Percentiles rank a stretch among this genome's conserved stretches.
Conservation (phyloP, 306 rosid genomes). For the Vigna angularis region DNA sequence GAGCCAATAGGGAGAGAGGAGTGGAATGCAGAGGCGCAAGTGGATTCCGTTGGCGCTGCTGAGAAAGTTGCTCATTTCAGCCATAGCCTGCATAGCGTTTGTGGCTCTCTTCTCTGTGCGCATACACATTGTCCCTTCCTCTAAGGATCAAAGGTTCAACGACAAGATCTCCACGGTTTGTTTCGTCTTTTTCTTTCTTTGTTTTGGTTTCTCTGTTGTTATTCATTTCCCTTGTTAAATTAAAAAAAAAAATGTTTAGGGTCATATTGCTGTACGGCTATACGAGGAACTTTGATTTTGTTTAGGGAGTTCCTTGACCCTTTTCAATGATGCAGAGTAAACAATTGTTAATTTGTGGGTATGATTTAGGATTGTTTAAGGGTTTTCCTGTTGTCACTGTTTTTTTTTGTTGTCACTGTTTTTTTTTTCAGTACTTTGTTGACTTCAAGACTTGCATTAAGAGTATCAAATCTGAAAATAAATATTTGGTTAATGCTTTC, state of each 20-base stretch:
- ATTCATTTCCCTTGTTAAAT: constrained; percentile 6
- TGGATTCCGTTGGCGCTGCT: constrained; percentile 57
- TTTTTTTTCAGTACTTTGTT: constrained; percentile 35
- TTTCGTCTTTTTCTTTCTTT: neutral
- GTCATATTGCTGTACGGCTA: neutral
- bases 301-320: constrained; percentile 21
- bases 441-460: constrained; percentile 39
- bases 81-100: constrained; percentile 70
- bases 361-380: constrained; percentile 19
- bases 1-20: neutral
- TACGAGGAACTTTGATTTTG: constrained; percentile 9
- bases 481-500: constrained; percentile 14
- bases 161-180: constrained; percentile 79
- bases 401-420: neutral
- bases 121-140: constrained; percentile 73
- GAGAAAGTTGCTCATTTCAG: constrained; percentile 75
- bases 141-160: constrained; percentile 68
- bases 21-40: constrained; percentile 72
- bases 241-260: constrained; percentile 31
- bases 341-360: constrained; percentile 1
- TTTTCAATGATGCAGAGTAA: neutral
- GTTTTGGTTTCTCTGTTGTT: neutral
- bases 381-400: constrained; percentile 33
- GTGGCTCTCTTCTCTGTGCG: constrained; percentile 72
- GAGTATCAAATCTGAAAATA: neutral